Evolutionary conservation across 345 rosid species (phyloP).

Genomic region (Barbarea vulgaris): DNA sequence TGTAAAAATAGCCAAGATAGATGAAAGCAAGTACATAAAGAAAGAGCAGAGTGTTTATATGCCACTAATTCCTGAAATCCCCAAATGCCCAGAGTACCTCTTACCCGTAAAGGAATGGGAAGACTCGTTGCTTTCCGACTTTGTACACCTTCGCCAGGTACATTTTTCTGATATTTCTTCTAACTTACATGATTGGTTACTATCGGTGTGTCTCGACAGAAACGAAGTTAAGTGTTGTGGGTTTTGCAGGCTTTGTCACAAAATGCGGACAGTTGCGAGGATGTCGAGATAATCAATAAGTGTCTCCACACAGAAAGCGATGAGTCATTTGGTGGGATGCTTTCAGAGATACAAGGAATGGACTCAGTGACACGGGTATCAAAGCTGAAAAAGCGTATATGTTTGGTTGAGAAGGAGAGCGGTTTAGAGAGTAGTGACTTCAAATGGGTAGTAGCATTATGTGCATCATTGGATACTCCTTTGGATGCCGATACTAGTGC

Average conservation of each 20-base stretch:
- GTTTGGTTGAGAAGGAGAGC: conserved; percentile 46
- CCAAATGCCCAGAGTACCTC: conserved; percentile 63
- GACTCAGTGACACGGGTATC: conserved; percentile 68
- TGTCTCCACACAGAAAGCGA: conserved; percentile 25
- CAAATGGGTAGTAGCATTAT: conserved; percentile 71
- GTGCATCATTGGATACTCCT: conserved; percentile 78
- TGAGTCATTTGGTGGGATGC: conserved; percentile 6
- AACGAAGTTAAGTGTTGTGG: neutral
- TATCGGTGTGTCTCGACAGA: neutral
- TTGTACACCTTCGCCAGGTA: conserved; percentile 73
- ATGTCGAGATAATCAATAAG: conserved; percentile 35
- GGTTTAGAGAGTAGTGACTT: conserved; percentile 51
- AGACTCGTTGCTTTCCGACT: conserved; percentile 76
- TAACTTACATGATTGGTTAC: neutral
- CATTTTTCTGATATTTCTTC: neutral
- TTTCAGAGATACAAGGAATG: conserved; percentile 63
- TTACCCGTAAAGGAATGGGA: conserved; percentile 81
- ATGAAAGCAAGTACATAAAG: conserved; percentile 38
- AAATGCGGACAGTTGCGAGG: conserved; percentile 30
- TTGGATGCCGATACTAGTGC: conserved; percentile 71
- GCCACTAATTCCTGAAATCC: conserved; percentile 88
- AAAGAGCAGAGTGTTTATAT: conserved; percentile 77
- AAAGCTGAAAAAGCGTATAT: conserved; percentile 63
- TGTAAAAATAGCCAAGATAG: conserved; percentile 68
- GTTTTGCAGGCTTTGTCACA: conserved; percentile 47